Evolutionary conservation across 176 grass and related monocot genomes (phyloP).

Genomic region (Lolium rigidum): DNA sequence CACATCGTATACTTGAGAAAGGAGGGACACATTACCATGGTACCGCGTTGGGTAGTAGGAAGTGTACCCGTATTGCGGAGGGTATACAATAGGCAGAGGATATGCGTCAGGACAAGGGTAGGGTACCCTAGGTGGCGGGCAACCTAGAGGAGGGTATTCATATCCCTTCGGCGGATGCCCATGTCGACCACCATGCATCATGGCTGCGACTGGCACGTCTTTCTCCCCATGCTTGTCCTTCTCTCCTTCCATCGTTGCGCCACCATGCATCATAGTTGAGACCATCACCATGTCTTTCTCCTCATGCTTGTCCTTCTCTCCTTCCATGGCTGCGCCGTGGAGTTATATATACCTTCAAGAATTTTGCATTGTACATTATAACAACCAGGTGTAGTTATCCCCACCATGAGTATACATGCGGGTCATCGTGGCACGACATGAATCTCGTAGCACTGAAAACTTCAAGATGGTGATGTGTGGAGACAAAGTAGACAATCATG

Average conservation of each 20-base stretch:
- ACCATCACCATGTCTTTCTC: conserved; percentile 55
- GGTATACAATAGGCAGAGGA: conserved; percentile 12
- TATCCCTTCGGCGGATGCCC: conserved; percentile 43
- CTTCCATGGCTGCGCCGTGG: not conserved
- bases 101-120: conserved; percentile 23
- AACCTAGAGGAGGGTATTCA: conserved; percentile 48
- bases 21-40: conserved; percentile 8
- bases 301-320: conserved; percentile 27
- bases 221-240: conserved; percentile 33
- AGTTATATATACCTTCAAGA: conserved; percentile 1
- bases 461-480: not conserved
- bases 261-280: conserved; percentile 38
- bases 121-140: conserved; percentile 13
- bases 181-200: conserved; percentile 27
- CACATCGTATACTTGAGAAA: not conserved
- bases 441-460: not conserved
- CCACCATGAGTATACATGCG: not conserved
- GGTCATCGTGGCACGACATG: not conserved
- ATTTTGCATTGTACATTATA: not conserved
- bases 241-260: not conserved
- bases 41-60: not conserved
- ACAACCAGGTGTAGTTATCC: not conserved
- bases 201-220: conserved; percentile 48
- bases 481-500: not conserved
- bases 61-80: not conserved